Conservation (phyloP, 192 early-diverging fungal genomes). For the Coemansia erecta region DNA sequence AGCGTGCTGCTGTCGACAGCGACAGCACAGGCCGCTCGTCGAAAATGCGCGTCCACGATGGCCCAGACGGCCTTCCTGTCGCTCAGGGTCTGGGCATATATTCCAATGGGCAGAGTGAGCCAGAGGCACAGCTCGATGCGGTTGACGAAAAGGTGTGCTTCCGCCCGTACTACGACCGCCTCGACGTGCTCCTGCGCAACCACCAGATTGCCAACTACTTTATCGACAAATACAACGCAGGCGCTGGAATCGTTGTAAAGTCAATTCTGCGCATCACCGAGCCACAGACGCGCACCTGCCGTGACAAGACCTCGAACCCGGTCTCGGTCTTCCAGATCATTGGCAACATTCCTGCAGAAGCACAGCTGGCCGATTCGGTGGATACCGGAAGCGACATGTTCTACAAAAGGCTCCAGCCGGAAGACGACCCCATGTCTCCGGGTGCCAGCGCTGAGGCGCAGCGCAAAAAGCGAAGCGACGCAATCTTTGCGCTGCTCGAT, state of each 20-base stretch:
- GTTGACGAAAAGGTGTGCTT: conserved; percentile 63
- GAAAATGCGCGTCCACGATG: conserved; percentile 8
- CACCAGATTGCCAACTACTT: conserved; percentile 63
- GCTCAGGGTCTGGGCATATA: not conserved
- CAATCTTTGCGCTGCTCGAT: conserved; percentile 61
- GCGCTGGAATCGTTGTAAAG: conserved; percentile 61
- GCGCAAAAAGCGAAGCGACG: conserved; percentile 23
- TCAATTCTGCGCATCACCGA: conserved; percentile 60
- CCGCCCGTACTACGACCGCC: conserved; percentile 63
- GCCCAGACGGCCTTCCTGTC: conserved; percentile 8
- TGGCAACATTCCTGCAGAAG: conserved; percentile 44
- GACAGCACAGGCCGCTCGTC: not conserved
- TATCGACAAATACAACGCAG: conserved; percentile 59
- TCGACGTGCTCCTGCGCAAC: conserved; percentile 66
- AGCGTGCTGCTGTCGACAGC: conserved; percentile 11
- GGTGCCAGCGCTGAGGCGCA: conserved; percentile 2
- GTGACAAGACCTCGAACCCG: conserved; percentile 51
- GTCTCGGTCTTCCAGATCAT: conserved; percentile 56
- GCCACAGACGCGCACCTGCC: conserved; percentile 55
- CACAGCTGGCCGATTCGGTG: conserved; percentile 28
- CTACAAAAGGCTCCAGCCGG: conserved; percentile 20
- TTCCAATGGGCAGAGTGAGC: not conserved
- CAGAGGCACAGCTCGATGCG: conserved; percentile 9
- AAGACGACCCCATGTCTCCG: conserved; percentile 12
- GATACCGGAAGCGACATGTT: conserved; percentile 46